These are phyloP conservation scores for Sarcodon aspratus DNA, from an alignment of 768 basidiomycete genomes.

Conservation along the genomic window DNA sequence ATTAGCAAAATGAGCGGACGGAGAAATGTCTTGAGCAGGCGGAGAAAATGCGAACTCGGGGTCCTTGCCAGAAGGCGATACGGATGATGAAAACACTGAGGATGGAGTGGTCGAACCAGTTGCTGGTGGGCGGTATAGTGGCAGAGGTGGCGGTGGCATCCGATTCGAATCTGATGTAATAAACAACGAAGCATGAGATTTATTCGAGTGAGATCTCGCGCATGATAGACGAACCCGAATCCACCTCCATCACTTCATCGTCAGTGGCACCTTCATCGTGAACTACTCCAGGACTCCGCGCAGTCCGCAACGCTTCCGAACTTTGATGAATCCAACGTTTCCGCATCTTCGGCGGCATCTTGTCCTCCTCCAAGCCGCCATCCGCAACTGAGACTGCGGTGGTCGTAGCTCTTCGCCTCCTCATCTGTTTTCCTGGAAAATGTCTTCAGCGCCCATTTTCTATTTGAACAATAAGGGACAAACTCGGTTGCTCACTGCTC, in stretches of 20 bases:
- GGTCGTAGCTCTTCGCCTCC: slow-evolving; percentile 1
- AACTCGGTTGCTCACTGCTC: not conserved
- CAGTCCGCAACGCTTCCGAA: slow-evolving; percentile 12
- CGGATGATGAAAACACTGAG: not conserved
- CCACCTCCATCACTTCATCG: slow-evolving; percentile 8
- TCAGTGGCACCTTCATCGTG: not conserved
- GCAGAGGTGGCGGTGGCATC: slow-evolving; percentile 44
- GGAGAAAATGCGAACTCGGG: not conserved
- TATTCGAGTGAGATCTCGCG: slow-evolving; percentile 3
- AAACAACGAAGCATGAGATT: not conserved
- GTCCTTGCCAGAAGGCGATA: not conserved
- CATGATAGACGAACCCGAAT: slow-evolving; percentile 4
- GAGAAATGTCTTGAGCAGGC: slow-evolving; percentile 20
- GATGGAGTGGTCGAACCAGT: slow-evolving; percentile 4
- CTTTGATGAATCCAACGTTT: slow-evolving; percentile 28
- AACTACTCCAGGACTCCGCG: slow-evolving; percentile 9
- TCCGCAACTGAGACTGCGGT: slow-evolving; percentile 7
- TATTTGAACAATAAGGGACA: not conserved
- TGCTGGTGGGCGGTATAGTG: slow-evolving; percentile 22
- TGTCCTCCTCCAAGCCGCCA: slow-evolving; percentile 14
- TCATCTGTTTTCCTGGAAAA: slow-evolving; percentile 1
- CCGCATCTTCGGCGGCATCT: slow-evolving; percentile 55
- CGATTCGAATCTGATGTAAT: slow-evolving; percentile 21
- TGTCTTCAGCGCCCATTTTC: not conserved
- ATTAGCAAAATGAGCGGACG: slow-evolving; percentile 38